Evolutionary conservation across 2,329 filamentous ascomycete genomes (phyloP), one percentile per base, ranked within the genome.

Genomic region (Fusarium sp.): DNA sequence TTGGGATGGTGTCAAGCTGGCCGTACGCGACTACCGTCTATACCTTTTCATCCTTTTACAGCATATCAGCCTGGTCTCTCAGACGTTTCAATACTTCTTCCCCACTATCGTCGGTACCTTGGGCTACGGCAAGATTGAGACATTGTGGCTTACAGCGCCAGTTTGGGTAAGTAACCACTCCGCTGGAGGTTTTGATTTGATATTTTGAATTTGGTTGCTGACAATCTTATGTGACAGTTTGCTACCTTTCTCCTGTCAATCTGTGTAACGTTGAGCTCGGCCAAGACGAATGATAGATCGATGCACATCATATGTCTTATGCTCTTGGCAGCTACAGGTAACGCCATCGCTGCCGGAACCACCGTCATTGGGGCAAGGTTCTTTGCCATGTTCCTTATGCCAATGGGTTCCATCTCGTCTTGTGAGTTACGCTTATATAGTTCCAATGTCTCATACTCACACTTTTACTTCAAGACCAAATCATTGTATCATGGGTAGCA

Each of bases 21-120:
- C 81, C 0, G 72, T 85, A 15, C 74, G 72, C 6, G 83, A 85
- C 63, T 80, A 79, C 6, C 77, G 81, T 2, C 74, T 85, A 0
- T 86, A 84, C 59, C 59, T 86, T 1, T 85, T 86, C 48, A 77
- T 83, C 2, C 73, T 86, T 22, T 73, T 86, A 3, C 83, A 86
- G 66, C 83, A 85, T 53, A 68, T 79, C n/a, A 81, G 77, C 29
- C 62, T 85, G 13, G 72, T 84, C 2, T 79, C 80, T 0, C 83
- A 86, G 67, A 84, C 82, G 1, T 88, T 88, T 67, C 84, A 87
- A 41, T 88, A 88, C 69, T 88, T 88, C 75, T 89, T 89, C 73
- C 87, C 87, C 0, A 85, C 81, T 0, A 87, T 90, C 36, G 83
- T 89, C 1, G 79, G 85, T 39, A 88, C 85, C 0, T 79, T 90